Percentiles rank a stretch among this genome's conserved stretches.
Conservation (phyloP, 495 filamentous ascomycete species). For the Glarea lozoyensis region DNA sequence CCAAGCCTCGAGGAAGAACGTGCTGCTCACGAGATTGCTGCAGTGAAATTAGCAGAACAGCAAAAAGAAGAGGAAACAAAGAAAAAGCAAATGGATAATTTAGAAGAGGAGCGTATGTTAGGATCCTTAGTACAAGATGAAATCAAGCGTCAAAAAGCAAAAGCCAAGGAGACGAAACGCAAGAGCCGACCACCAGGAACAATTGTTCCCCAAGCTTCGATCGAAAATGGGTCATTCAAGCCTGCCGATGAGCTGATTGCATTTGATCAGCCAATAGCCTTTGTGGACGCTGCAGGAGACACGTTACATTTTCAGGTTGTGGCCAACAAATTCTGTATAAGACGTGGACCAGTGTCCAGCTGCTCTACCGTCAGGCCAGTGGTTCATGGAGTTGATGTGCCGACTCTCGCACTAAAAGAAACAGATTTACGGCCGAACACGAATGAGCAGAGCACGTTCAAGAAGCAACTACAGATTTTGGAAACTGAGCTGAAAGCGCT, state of each 20-base stretch:
- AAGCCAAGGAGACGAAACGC: constrained; percentile 42
- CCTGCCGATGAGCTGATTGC: constrained; percentile 39
- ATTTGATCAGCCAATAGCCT: constrained; percentile 62
- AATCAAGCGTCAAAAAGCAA: constrained; percentile 51
- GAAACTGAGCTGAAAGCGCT: constrained; percentile 63
- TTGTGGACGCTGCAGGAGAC: constrained; percentile 49
- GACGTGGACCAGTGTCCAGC: constrained; percentile 45
- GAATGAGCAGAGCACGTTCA: constrained; percentile 48
- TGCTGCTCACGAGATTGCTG: constrained; percentile 49
- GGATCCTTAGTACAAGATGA: constrained; percentile 72
- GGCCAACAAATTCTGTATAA: constrained; percentile 49
- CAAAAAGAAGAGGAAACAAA: constrained; percentile 38
- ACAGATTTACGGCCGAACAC: constrained; percentile 45
- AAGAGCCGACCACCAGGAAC: constrained; percentile 23
- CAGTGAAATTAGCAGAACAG: constrained; percentile 38
- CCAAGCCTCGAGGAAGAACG: constrained; percentile 88
- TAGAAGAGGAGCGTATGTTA: constrained; percentile 68
- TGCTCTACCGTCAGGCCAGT: constrained; percentile 63
- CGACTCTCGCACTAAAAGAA: constrained; percentile 64
- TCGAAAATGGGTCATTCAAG: constrained; percentile 12
- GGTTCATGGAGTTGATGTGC: constrained; percentile 37
- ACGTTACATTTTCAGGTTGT: constrained; percentile 54
- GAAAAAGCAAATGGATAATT: constrained; percentile 45
- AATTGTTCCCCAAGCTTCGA: constrained; percentile 30
- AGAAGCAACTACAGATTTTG: constrained; percentile 55